Evolutionary conservation across 805 yeast species (phyloP), one percentile per base, ranked within the genome.

Genomic region (Spathaspora hagerdaliae): DNA sequence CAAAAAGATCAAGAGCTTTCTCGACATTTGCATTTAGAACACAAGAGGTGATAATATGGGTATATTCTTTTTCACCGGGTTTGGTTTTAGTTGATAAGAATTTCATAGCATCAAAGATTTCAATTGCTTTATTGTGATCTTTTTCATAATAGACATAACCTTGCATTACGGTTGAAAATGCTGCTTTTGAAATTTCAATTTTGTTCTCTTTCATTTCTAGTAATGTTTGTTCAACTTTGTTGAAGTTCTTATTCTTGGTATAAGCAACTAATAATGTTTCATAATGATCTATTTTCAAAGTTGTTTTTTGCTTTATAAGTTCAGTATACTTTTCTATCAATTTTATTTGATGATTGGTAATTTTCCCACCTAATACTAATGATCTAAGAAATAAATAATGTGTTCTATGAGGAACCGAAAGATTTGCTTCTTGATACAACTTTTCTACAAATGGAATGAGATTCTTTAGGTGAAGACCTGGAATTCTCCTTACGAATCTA

Each of bases 91-190:
- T 57, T 1, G 94, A 81, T 52, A 85, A 61, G 60, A 87, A 92
- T 59, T 89, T 92, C 90, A 94, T 82, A 50, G 88, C 80, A 52
- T 85, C 89, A 64, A 94, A 94, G 2, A 87, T 69, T 38, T 81
- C 81, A 45, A 78, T 76, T 0, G 96, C 96, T 50, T 84, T 81
- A 13, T 69, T 61, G 49, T 73, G 79, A 44, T 78, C 77, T 46
- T 58, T 67, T 42, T 73, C 57, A 44, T 78, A 72, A 48, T 69
- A 71, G 6, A 82, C 79, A 55, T 85, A 79, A 24, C 87, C 72
- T 49, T 83, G 82, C 36, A 87, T 57, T 6, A 85, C 71, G 36
- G 79, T 78, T 3, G 84, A 74, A 51, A 81, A 82, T 1, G 82
- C 65, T 4, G 60, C 56, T 5, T 69, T 59, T 12, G 75, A 65